phyloP scores from a whole-genome alignment of 441 rosid species.

The Mallotus japonicus region DNA sequence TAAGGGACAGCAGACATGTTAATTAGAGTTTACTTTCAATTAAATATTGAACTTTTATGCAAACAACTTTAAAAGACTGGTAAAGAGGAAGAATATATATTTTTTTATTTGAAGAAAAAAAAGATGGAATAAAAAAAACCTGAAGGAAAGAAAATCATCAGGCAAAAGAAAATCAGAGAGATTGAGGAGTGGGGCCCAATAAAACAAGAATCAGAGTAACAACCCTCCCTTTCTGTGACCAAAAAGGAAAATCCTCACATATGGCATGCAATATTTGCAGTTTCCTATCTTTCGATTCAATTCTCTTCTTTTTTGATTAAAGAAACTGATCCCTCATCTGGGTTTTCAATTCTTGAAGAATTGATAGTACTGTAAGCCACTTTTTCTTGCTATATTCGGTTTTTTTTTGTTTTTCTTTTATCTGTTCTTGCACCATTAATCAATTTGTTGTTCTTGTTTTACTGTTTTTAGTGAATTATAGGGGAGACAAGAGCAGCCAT shows the following conservation, averaged over 20 bases:
- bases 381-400: neutral
- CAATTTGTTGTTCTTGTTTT: neutral
- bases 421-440: too few species aligned
- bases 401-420: neutral
- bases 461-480: neutral
- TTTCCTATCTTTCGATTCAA: constrained; percentile 1
- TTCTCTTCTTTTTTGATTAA: too few species aligned
- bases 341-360: too few species aligned
- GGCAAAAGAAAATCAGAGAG: too few species aligned
- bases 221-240: constrained; percentile 14
- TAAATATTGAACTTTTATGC: too few species aligned
- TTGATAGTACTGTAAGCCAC: too few species aligned
- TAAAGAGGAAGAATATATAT: too few species aligned
- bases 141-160: neutral
- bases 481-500: neutral
- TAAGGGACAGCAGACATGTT: too few species aligned
- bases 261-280: constrained; percentile 11
- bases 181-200: constrained; percentile 24
- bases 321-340: too few species aligned
- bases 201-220: constrained; percentile 28
- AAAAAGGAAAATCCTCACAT: constrained; percentile 7
- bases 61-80: too few species aligned
- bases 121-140: neutral
- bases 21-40: too few species aligned
- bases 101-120: too few species aligned